Conservation (phyloP, 2,329 filamentous ascomycete species). For the Xylaria sp. region DNA sequence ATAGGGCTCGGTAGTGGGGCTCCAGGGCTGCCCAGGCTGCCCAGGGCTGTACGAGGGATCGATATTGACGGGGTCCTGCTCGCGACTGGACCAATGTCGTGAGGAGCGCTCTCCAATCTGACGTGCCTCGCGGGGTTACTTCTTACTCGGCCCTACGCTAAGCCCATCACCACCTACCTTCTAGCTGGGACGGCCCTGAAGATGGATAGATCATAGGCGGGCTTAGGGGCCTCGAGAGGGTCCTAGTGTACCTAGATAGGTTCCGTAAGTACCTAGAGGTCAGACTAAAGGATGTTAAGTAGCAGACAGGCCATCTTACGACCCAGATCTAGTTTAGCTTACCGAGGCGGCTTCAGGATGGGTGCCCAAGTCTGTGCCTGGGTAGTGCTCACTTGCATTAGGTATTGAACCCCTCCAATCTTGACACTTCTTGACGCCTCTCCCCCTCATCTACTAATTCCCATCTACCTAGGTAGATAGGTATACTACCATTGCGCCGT, state of each 20-base stretch:
- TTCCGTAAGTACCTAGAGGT: too few relatives aligned
- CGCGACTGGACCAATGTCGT: slow-evolving; percentile 31
- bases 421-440: slow-evolving; percentile 2
- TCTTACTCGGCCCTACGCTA: not conserved
- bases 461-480: not conserved
- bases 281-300: too few relatives aligned
- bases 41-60: slow-evolving; percentile 23
- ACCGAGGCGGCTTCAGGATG: too few relatives aligned
- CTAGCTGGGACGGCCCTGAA: too few relatives aligned
- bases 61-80: slow-evolving; percentile 30
- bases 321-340: too few relatives aligned
- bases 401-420: slow-evolving; percentile 16
- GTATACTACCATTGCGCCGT: slow-evolving; percentile 14
- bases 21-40: slow-evolving; percentile 19
- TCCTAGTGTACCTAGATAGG: too few relatives aligned
- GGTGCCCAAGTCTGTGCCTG: not conserved
- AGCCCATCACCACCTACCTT: not conserved
- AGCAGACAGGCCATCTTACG: too few relatives aligned
- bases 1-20: slow-evolving; percentile 24
- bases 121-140: slow-evolving; percentile 27
- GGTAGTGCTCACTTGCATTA: not conserved
- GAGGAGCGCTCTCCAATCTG: slow-evolving; percentile 14
- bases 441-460: not conserved
- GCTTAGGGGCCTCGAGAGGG: too few relatives aligned
- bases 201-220: too few relatives aligned